phyloP scores from a whole-genome alignment of 768 basidiomycete genomes.

The Boletus huronensis region DNA sequence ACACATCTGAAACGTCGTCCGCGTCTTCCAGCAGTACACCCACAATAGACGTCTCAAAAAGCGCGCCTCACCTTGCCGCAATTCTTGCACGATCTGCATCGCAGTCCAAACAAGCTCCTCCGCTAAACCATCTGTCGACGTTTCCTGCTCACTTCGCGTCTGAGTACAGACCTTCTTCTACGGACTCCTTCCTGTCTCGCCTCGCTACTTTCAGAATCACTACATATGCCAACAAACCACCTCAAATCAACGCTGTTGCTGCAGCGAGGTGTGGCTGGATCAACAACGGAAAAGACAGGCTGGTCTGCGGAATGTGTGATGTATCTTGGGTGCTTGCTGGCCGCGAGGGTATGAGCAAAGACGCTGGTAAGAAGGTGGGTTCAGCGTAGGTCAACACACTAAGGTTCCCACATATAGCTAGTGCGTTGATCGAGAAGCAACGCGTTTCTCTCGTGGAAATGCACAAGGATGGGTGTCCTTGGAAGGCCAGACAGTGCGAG shows the following conservation, averaged over 20 bases:
- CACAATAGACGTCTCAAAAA: constrained; percentile 43
- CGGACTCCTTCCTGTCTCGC: constrained; percentile 66
- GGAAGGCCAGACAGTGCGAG: constrained; percentile 79
- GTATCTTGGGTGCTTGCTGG: constrained; percentile 72
- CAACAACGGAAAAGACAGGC: constrained; percentile 77
- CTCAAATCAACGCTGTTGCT: constrained; percentile 70
- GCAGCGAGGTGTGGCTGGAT: constrained; percentile 82
- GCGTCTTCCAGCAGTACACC: constrained; percentile 2
- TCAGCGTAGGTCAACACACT: constrained; percentile 11
- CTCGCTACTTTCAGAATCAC: constrained; percentile 74
- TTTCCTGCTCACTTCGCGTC: constrained; percentile 33
- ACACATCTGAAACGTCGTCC: constrained; percentile 1
- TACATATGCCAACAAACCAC: constrained; percentile 77
- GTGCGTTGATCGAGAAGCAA: constrained; percentile 72
- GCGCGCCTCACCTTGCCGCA: constrained; percentile 65
- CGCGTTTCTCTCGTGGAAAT: constrained; percentile 56
- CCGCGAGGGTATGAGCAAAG: constrained; percentile 66
- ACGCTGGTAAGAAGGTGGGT: constrained; percentile 64
- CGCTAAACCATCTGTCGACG: constrained; percentile 40
- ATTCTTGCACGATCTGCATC: constrained; percentile 66
- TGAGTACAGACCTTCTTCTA: constrained; percentile 79
- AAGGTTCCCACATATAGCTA: constrained; percentile 42
- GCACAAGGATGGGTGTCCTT: constrained; percentile 83
- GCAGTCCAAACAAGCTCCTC: constrained; percentile 46
- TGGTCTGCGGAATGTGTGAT: constrained; percentile 69